A percentile compares a stretch with the other conserved stretches of the same genome.
phyloP scores from a whole-genome alignment of 352 stramenopile genomes.

The Pythium coloratum region DNA sequence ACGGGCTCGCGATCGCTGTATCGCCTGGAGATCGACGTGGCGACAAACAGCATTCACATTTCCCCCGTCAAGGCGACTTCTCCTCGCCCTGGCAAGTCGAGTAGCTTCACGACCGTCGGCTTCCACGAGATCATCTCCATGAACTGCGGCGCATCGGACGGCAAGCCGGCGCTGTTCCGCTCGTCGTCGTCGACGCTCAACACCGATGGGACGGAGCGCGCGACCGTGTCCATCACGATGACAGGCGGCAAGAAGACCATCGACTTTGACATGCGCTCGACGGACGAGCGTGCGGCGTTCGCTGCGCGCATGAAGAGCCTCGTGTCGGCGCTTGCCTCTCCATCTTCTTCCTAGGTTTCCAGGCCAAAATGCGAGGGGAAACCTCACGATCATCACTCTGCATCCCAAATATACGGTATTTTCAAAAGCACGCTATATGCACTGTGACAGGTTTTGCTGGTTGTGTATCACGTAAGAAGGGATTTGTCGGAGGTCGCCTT shows the following conservation, averaged over 20 bases:
- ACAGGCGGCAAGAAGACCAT: conserved; percentile 29
- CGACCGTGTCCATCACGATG: conserved; percentile 28
- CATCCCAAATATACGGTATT: not conserved
- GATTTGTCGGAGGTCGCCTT: not conserved
- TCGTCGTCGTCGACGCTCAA: conserved; percentile 32
- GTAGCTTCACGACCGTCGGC: conserved; percentile 15
- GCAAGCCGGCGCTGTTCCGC: conserved; percentile 29
- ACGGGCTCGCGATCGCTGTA: conserved; percentile 41
- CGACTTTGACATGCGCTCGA: conserved; percentile 49
- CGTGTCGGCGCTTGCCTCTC: conserved; percentile 20
- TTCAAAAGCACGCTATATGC: conserved; percentile 4
- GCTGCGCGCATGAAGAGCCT: conserved; percentile 20
- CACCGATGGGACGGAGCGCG: conserved; percentile 25
- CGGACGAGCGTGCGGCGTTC: conserved; percentile 38
- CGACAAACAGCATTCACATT: conserved; percentile 29
- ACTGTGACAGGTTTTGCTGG: not conserved
- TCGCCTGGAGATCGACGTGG: conserved; percentile 36
- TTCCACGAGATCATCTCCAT: conserved; percentile 43
- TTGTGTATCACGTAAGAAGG: not conserved
- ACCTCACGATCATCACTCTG: conserved; percentile 16
- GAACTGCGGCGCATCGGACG: conserved; percentile 26
- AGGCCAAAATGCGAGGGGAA: not conserved
- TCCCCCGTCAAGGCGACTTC: conserved; percentile 34
- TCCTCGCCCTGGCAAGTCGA: conserved; percentile 29
- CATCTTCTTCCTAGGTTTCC: not conserved